Evolutionary conservation across 495 filamentous ascomycete species (phyloP).

Genomic region (Monascus purpureus): DNA sequence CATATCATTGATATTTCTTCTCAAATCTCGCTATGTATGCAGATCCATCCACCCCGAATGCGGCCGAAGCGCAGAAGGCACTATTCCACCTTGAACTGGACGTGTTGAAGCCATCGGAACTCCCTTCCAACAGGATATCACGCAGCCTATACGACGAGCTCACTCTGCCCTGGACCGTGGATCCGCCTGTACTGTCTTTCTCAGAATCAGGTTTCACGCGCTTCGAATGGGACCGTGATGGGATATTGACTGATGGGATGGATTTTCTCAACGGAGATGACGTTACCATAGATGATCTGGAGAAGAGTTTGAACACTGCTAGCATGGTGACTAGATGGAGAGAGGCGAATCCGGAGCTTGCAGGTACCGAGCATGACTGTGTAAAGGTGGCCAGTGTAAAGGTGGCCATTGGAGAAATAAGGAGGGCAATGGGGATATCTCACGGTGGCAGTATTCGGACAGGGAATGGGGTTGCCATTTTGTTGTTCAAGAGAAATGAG

Average conservation of each 20-base stretch:
- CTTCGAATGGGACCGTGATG: slow-evolving; percentile 23
- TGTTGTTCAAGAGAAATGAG: no score
- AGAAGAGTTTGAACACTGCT: slow-evolving; percentile 15
- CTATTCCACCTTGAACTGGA: slow-evolving; percentile 17
- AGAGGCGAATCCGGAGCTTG: slow-evolving; percentile 23
- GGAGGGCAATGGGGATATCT: slow-evolving; percentile 4
- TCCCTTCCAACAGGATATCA: slow-evolving; percentile 19
- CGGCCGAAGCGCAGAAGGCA: slow-evolving; percentile 12
- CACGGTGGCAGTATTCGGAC: no score
- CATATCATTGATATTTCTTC: not conserved
- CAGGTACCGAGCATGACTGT: slow-evolving; percentile 8
- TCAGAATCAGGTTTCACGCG: slow-evolving; percentile 21
- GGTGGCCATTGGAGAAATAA: slow-evolving; percentile 5
- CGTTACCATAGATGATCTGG: slow-evolving; percentile 9
- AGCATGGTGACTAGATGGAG: slow-evolving; percentile 34
- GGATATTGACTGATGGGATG: slow-evolving; percentile 8
- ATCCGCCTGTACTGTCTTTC: slow-evolving; percentile 18
- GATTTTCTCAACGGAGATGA: slow-evolving; percentile 12
- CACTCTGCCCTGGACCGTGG: slow-evolving; percentile 32
- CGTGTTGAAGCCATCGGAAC: slow-evolving; percentile 18
- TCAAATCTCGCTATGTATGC: not conserved
- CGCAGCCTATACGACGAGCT: slow-evolving; percentile 26
- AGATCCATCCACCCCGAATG: slow-evolving; percentile 21
- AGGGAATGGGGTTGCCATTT: no score
- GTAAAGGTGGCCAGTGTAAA: no score